These are phyloP conservation scores for Peronospora tabacina DNA, from an alignment of 352 stramenopile species.

Conservation along the genomic window DNA sequence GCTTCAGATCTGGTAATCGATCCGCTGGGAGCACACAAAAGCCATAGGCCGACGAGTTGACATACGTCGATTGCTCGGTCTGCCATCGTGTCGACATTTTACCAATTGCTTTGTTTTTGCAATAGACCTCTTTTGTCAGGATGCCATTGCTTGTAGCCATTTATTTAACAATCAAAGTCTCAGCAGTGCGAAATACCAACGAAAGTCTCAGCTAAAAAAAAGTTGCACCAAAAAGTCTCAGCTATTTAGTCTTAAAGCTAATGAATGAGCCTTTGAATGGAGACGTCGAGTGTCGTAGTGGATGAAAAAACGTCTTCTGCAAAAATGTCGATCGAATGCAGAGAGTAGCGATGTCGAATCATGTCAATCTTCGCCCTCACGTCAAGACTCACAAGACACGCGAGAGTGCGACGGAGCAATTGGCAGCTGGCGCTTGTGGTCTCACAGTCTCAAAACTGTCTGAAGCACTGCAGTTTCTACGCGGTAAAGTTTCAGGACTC, in stretches of 20 bases:
- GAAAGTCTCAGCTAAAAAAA: too few species aligned
- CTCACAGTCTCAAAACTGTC: conserved; percentile 64
- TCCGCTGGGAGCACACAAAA: conserved; percentile 48
- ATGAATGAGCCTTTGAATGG: conserved; percentile 22
- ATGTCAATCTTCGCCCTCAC: conserved; percentile 57
- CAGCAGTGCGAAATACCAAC: too few species aligned
- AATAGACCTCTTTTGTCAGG: not conserved
- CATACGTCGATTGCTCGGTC: conserved; percentile 12
- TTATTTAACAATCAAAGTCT: too few species aligned
- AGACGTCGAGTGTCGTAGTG: conserved; percentile 54
- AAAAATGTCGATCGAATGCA: conserved; percentile 70
- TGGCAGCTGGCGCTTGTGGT: conserved; percentile 43
- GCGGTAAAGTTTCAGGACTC: conserved; percentile 33
- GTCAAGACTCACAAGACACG: conserved; percentile 75
- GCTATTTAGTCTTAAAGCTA: too few species aligned
- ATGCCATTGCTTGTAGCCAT: not conserved
- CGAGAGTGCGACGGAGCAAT: conserved; percentile 51
- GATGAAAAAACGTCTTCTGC: conserved; percentile 48
- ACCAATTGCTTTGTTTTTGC: conserved; percentile 8
- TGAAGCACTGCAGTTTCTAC: conserved; percentile 60
- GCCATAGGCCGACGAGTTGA: conserved; percentile 69
- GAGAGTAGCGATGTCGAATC: conserved; percentile 31
- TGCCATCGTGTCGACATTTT: conserved; percentile 9
- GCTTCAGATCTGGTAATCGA: conserved; percentile 31
- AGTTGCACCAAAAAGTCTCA: too few species aligned